A percentile compares a stretch with the other conserved stretches of the same genome.
These are phyloP conservation scores for Kwoniella dendrophila DNA, from an alignment of 768 basidiomycete genomes.

Conservation along the genomic window DNA sequence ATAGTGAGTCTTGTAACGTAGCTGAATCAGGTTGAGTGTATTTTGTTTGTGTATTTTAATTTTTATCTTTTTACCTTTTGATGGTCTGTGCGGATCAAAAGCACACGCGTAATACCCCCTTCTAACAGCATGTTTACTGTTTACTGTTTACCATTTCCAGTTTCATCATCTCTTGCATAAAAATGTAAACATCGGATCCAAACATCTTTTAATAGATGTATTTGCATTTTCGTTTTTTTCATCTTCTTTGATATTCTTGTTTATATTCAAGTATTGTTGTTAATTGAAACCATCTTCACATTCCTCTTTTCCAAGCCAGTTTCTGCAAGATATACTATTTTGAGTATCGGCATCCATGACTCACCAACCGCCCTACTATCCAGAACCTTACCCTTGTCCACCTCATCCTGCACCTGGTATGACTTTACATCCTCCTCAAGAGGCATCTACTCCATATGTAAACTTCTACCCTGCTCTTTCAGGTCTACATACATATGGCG, in stretches of 20 bases:
- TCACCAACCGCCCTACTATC: no score
- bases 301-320: background rate
- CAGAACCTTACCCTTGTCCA: no score
- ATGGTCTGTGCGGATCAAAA: constrained; percentile 17
- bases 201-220: background rate
- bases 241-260: background rate
- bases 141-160: background rate
- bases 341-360: no score
- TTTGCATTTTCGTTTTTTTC: background rate
- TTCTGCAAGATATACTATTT: no score
- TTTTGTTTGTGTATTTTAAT: background rate
- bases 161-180: constrained; percentile 2
- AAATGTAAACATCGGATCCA: constrained; percentile 4
- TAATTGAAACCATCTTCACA: background rate
- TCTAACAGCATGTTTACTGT: no score
- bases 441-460: background rate
- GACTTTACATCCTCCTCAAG: no score
- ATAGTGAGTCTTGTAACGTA: background rate
- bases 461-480: background rate
- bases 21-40: background rate
- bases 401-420: no score
- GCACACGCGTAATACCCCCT: constrained; percentile 3
- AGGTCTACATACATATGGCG: background rate
- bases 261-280: background rate
- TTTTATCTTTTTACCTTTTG: background rate